Base-by-base conservation (phyloP, 139 green algal genomes). In the Closterium sp. region DNA sequence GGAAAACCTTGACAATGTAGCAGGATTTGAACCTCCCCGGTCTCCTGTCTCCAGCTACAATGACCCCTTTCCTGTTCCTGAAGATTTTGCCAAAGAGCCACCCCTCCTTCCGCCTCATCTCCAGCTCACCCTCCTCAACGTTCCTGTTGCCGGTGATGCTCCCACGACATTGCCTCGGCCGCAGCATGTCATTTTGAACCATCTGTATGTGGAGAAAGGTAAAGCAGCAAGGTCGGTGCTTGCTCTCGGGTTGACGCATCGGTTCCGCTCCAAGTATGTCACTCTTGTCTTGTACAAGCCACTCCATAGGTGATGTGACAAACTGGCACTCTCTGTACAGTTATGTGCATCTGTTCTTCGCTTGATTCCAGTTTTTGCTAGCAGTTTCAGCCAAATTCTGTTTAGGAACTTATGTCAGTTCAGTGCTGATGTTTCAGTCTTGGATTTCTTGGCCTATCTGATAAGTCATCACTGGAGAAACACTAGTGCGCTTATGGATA, bases 181-280 rank as follows among this genome's bases (percentile, higher is more conserved):
- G 28, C 97, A 99, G 96, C 98, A 99, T 93, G 98, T 99, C 28
- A 97, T 99, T 81, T 95, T 99, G 21, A 99, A 98, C 94, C 98
- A 99, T 94, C 90, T 98, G 12, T 99, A 95, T 66, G 55, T 85
- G 34, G 95, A 96, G 84, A 95, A 93, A 25, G 92, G 32, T 32
- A 96, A 94, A 32, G 91, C 96, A 90, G 92, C 96, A 76, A 32
- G 83, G 30, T 87, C 81, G 19, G 25, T 96, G 33, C 90, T 97
- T 28, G 97, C 99, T 69, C 89, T 99, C 8, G 98, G 98, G 34
- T 97, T 96, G 6, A 99, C 98, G 19, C 96, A 97, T 69, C 95
- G 98, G 8, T 99, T 98, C 95, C 97, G 97, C 91, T 97, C 94
- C 83, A 99, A 99, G 92, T 99, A 99, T 93, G 96, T 99, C 35